Evolutionary conservation across 306 rosid genomes (phyloP).

Genomic region (Trifolium repens): DNA sequence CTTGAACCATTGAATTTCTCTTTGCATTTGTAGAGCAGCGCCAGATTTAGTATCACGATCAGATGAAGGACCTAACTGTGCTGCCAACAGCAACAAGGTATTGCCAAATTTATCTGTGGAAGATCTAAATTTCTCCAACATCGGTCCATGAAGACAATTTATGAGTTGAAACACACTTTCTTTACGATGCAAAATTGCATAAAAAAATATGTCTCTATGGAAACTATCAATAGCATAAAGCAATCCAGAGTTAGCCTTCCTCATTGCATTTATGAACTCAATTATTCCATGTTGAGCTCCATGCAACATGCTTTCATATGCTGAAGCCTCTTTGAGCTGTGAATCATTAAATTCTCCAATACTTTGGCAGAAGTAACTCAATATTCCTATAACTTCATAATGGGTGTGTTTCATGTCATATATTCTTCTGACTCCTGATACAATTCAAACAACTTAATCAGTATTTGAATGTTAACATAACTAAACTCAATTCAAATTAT

Average conservation of each 20-base stretch:
- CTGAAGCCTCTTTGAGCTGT: neutral
- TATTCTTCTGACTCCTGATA: neutral
- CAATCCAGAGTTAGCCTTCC: neutral
- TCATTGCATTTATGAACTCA: conserved; percentile 23
- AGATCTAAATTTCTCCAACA: neutral
- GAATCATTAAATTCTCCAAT: neutral
- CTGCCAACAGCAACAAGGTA: conserved; percentile 27
- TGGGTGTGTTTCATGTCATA: neutral
- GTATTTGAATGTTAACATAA: neutral
- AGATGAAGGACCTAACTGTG: conserved; percentile 26
- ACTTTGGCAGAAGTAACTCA: neutral
- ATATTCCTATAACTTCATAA: neutral
- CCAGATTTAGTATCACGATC: neutral
- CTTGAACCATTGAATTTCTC: conserved; percentile 38
- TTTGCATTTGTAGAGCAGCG: conserved; percentile 40
- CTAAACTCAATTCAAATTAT: too few species aligned
- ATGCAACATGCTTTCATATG: conserved; percentile 5
- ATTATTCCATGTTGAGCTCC: conserved; percentile 25
- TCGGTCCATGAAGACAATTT: neutral
- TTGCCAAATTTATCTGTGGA: neutral
- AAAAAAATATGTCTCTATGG: conserved; percentile 33
- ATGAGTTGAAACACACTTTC: conserved; percentile 24
- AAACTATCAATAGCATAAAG: neutral
- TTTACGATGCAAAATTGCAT: conserved; percentile 30
- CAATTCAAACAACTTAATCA: neutral